These are phyloP conservation scores for Blastobotrys persicus DNA, from an alignment of 1,139 yeast genomes.

Conservation along the genomic window DNA sequence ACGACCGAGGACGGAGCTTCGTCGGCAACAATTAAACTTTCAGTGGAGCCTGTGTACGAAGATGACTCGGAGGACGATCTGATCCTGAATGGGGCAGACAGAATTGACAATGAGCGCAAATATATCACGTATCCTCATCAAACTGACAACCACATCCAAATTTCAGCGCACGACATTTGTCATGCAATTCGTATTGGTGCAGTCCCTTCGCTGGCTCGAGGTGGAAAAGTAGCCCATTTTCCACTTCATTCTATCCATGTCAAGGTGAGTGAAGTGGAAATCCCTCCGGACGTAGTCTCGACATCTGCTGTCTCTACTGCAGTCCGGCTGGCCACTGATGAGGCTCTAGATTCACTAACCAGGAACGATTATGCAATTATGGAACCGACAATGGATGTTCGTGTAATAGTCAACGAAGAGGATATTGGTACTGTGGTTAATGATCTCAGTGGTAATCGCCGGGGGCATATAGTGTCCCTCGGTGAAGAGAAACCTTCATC, in stretches of 20 bases:
- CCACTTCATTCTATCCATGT: slow-evolving; percentile 65
- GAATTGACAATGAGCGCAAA: slow-evolving; percentile 38
- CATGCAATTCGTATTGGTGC: slow-evolving; percentile 42
- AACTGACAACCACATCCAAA: slow-evolving; percentile 31
- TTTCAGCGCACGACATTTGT: slow-evolving; percentile 28
- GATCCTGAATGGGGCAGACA: slow-evolving; percentile 15
- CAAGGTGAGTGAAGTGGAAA: slow-evolving; percentile 48
- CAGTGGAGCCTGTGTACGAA: slow-evolving; percentile 52
- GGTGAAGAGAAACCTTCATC: slow-evolving; percentile 32
- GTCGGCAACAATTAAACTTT: slow-evolving; percentile 39
- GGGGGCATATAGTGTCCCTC: slow-evolving; percentile 59
- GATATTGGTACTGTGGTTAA: slow-evolving; percentile 82
- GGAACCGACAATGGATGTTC: slow-evolving; percentile 85
- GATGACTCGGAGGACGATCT: slow-evolving; percentile 38
- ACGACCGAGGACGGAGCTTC: slow-evolving; percentile 26
- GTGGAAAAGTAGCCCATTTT: slow-evolving; percentile 64
- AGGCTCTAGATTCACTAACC: slow-evolving; percentile 38
- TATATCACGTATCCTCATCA: slow-evolving; percentile 38
- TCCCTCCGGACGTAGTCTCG: slow-evolving; percentile 53
- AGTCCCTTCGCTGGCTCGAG: slow-evolving; percentile 69
- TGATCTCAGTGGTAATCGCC: slow-evolving; percentile 67
- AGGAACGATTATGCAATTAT: slow-evolving; percentile 49
- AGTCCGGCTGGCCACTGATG: slow-evolving; percentile 45
- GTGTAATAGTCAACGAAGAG: slow-evolving; percentile 64
- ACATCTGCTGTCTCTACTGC: slow-evolving; percentile 45